Evolutionary conservation across 805 yeast genomes (phyloP), one percentile per base, ranked within the genome.

Genomic region (Kodamaea fukazawae): DNA sequence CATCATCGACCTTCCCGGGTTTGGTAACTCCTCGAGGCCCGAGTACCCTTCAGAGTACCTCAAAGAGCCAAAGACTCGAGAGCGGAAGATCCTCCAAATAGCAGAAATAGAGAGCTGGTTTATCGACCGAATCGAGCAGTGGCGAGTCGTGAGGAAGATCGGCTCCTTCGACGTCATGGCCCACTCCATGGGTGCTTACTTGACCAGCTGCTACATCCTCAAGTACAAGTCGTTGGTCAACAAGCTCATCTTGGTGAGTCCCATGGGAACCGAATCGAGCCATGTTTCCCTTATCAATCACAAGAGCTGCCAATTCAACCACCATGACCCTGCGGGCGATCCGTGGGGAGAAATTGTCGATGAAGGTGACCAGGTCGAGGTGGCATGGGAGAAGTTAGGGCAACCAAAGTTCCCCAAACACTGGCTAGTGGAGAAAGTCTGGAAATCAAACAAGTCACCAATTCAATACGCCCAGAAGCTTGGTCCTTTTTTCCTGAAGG

Each of bases 171-270:
- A 60, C 33, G 42, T 68, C 9, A 56, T 67, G 27, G 66, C 55
- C 29, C 73, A 68, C 46, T 65, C 71, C 3, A 67, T 68, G 73
- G 73, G 73, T 3, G 73, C 67, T 3, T 68, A 68, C 39, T 47
- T 68, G 17, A 48, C 64, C 10, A 53, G 70, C 40, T 66, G 72
- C 43, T 68, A 67, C 44, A 48, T 68, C 15, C 51, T 67, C 65
- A 68, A 68, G 47, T 65, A 65, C 43, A 62, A 63, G 36, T 35
- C 44, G 18, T 29, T 49, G 16, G 67, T 54, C 20, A 53, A 41
- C 30, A 55, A 46, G 27, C 58, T 50, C 31, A 49, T 61, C 26
- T 39, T 58, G 12, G 69, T 67, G 4, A 66, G 72, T 46, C 73
- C 73, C 3, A 61, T 68, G 71, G 73, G 73, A 3, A 66, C 73